These are phyloP conservation scores for Mucor indicus DNA, from an alignment of 371 early-diverging fungal species.

Conservation along the genomic window DNA sequence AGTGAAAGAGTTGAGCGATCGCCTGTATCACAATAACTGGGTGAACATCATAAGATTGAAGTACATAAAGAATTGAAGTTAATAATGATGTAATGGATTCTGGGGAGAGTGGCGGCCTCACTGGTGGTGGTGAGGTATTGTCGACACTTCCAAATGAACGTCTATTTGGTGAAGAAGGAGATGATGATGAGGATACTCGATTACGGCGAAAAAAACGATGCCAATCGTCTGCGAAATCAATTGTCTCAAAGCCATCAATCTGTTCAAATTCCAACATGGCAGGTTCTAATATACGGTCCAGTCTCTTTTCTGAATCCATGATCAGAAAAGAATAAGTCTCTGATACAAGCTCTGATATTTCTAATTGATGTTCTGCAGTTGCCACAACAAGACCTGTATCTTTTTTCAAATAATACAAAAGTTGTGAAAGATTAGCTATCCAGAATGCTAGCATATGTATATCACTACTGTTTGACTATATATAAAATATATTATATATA, in stretches of 20 bases:
- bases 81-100: conserved; percentile 61
- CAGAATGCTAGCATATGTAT: conserved; percentile 67
- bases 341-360: conserved; percentile 70
- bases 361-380: conserved; percentile 64
- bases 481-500: neutral
- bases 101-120: conserved; percentile 42
- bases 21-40: conserved; percentile 69
- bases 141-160: neutral
- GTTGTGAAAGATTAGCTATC: conserved; percentile 78
- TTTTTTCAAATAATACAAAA: conserved; percentile 81
- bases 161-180: neutral
- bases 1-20: conserved; percentile 72
- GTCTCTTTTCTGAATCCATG: conserved; percentile 54
- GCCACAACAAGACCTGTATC: conserved; percentile 68
- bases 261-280: conserved; percentile 74
- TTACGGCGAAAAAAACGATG: conserved; percentile 23
- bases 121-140: neutral
- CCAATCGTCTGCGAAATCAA: conserved; percentile 69
- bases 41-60: conserved; percentile 66
- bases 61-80: conserved; percentile 54
- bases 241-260: conserved; percentile 67
- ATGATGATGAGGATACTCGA: neutral
- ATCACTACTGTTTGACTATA: conserved; percentile 26
- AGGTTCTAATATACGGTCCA: conserved; percentile 65
- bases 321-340: conserved; percentile 71